Evolutionary conservation across 192 early-diverging fungal genomes (phyloP).

Genomic region (Backusella tuberculispora): DNA sequence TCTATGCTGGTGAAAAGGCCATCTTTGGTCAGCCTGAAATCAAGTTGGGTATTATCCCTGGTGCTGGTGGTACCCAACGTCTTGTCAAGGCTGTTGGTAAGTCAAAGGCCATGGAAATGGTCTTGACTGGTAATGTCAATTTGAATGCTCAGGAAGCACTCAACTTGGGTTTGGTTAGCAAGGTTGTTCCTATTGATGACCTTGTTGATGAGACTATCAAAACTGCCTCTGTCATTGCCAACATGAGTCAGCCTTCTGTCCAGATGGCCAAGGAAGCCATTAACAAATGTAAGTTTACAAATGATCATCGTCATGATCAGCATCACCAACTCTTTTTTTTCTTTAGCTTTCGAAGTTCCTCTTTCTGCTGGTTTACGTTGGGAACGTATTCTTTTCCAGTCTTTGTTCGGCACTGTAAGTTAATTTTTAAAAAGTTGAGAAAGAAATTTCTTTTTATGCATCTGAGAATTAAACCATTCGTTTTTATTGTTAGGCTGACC

Average conservation of each 20-base stretch:
- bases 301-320: background rate
- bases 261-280: constrained; percentile 98
- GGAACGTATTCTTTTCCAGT: constrained; percentile 95
- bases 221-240: constrained; percentile 86
- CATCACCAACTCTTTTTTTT: background rate
- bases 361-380: constrained; percentile 84
- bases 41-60: constrained; percentile 97
- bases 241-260: constrained; percentile 81
- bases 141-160: constrained; percentile 89
- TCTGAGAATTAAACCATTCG: background rate
- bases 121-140: constrained; percentile 84
- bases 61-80: constrained; percentile 82
- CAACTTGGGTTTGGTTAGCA: constrained; percentile 80
- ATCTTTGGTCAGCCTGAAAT: constrained; percentile 99
- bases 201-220: constrained; percentile 90
- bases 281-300: constrained; percentile 68
- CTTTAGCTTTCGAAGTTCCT: constrained; percentile 82
- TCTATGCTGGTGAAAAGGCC: constrained; percentile 97
- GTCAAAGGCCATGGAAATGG: constrained; percentile 98
- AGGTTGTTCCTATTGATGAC: constrained; percentile 83
- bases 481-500: constrained; percentile 66
- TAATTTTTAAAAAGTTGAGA: background rate
- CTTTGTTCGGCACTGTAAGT: constrained; percentile 82
- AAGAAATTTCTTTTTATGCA: background rate
- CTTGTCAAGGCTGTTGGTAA: constrained; percentile 95